Evolutionary conservation across 192 early-diverging fungal genomes (phyloP).

Genomic region (Linnemannia exigua): DNA sequence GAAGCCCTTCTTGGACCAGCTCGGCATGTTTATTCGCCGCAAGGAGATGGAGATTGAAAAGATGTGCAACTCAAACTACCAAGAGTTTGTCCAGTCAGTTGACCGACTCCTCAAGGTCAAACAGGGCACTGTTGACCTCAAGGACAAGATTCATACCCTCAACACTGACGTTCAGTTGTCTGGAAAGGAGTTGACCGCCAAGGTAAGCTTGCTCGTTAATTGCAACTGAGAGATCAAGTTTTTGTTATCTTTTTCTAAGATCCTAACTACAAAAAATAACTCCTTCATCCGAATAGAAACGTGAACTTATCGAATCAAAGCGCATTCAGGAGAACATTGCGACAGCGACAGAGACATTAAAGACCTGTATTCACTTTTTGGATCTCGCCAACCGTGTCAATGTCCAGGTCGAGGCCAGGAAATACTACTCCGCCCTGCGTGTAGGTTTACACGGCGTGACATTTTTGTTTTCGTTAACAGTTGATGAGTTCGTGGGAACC

Average conservation of each 20-base stretch:
- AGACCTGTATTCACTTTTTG: slow-evolving; percentile 87
- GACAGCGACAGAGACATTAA: slow-evolving; percentile 82
- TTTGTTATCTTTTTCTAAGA: not conserved
- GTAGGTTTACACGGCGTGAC: slow-evolving; percentile 56
- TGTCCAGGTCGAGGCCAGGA: slow-evolving; percentile 80
- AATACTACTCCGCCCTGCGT: slow-evolving; percentile 94
- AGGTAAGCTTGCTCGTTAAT: slow-evolving; percentile 59
- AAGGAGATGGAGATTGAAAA: slow-evolving; percentile 98
- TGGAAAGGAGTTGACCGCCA: slow-evolving; percentile 84
- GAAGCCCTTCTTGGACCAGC: slow-evolving; percentile 88
- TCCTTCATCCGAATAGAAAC: slow-evolving; percentile 70
- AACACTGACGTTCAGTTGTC: slow-evolving; percentile 88
- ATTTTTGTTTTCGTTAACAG: slow-evolving; percentile 3
- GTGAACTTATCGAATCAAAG: slow-evolving; percentile 81
- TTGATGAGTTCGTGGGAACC: not conserved
- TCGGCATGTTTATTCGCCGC: slow-evolving; percentile 83
- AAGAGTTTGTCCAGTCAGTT: slow-evolving; percentile 95
- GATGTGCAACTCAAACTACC: slow-evolving; percentile 96
- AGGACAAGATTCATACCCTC: slow-evolving; percentile 87
- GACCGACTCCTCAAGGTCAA: slow-evolving; percentile 97
- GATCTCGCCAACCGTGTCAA: slow-evolving; percentile 90
- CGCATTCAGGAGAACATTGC: slow-evolving; percentile 91
- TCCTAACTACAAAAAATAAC: too few relatives aligned
- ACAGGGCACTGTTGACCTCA: slow-evolving; percentile 86
- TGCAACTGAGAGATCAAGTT: not conserved